Evolutionary conservation across 2,329 filamentous ascomycete species (phyloP), one percentile per base, ranked within the genome.

Genomic region (Colletotrichum lentis): DNA sequence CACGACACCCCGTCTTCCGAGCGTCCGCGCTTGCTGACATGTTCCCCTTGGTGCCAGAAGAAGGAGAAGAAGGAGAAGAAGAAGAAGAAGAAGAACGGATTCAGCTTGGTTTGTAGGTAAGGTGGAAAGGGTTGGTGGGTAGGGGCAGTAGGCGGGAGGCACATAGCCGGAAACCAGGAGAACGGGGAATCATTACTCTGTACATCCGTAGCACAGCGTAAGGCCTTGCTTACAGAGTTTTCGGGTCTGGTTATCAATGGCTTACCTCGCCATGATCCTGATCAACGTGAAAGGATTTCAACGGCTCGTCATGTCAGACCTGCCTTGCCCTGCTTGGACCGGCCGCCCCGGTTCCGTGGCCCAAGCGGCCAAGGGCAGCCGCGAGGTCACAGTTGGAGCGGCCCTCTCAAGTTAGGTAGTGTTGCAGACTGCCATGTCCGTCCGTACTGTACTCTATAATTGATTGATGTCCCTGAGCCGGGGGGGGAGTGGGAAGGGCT

Each of bases 161-260:
- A 35, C 24, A 20, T 2, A 27, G 46, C 14, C 41, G 8, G 55
- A 46, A 37, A 47, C 31, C 46, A 47, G 31, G 22, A 58, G 22
- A 35, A 37, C 24, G 55, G 44, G 4, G 22, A 4, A 58, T 22
- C 22, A 41, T 16, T 35, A 18, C 50, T 53, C 31, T 20, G 18
- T 37, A n/a, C 27, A 35, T 12, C 31, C 50, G 37, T 8, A 11
- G 50, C n/a, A 53, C 50, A 37, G 31, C 50, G 27, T 46, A 37
- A 46, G 41, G 31, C 57, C 7, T 35, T 52, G 63, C 50, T 62
- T 66, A 50, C 43, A 50, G 31, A 62, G 47, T 27, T 43, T 55
- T 43, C 39, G 50, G 16, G 35, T 46, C 20, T 43, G 31, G 31
- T 62, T 62, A 66, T 62, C 53, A 56, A 56, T 56, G 5, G 35